Evolutionary conservation across 164 flowering plant species (phyloP).

Genomic region (Kalanchoe fedtschenkoi): DNA sequence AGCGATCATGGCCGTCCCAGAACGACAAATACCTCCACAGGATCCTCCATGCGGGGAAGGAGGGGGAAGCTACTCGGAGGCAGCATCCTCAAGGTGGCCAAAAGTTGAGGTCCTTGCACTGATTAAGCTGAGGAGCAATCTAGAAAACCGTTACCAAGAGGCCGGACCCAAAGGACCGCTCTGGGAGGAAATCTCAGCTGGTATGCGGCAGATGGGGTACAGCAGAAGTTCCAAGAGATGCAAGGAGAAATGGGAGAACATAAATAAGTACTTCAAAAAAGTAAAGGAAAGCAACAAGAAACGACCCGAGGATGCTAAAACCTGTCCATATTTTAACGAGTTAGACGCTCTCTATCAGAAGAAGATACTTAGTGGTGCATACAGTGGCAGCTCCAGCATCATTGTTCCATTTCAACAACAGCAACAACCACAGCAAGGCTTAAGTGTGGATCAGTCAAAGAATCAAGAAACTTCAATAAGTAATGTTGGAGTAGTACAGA

Average conservation of each 20-base stretch:
- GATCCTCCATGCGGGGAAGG: too few relatives aligned
- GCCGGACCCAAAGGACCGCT: conserved; percentile 60
- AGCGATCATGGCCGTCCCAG: conserved; percentile 23
- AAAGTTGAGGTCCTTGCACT: conserved; percentile 49
- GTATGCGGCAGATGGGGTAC: conserved; percentile 44
- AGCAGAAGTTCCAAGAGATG: conserved; percentile 50
- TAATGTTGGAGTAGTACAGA: neutral
- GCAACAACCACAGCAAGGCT: neutral
- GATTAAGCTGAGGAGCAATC: conserved; percentile 40
- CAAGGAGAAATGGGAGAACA: conserved; percentile 75
- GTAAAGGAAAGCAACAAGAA: too few relatives aligned
- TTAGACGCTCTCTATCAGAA: too few relatives aligned
- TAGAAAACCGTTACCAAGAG: conserved; percentile 47
- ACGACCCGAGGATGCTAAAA: too few relatives aligned
- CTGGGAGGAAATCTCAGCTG: conserved; percentile 57
- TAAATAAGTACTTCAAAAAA: conserved; percentile 62
- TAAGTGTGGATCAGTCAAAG: too few relatives aligned
- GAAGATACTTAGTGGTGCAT: too few relatives aligned
- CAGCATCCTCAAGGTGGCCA: conserved; percentile 52
- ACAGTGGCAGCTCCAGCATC: too few relatives aligned
- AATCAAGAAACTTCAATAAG: neutral
- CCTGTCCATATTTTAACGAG: too few relatives aligned
- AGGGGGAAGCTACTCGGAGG: conserved; percentile 20
- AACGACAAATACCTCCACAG: conserved; percentile 21
- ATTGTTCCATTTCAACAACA: too few relatives aligned